Evolutionary conservation across 2,329 filamentous ascomycete genomes (phyloP).

Genomic region (Tolypocladium tropicale): DNA sequence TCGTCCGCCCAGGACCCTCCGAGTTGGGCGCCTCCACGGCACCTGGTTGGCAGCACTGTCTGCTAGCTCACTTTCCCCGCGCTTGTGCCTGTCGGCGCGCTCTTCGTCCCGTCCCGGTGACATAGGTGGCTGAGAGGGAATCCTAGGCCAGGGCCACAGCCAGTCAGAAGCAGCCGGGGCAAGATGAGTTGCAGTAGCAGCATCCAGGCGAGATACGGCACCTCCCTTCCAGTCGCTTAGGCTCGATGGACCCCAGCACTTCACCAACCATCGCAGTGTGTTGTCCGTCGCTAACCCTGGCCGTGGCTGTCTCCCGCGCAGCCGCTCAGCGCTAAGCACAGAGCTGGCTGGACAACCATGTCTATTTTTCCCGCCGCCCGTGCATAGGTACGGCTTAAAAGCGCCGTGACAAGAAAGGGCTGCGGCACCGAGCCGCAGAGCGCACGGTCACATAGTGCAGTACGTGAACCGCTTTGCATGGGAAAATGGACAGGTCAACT

Average conservation of each 20-base stretch:
- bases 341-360: not conserved
- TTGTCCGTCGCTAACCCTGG: not conserved
- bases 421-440: too few species aligned
- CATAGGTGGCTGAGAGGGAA: not conserved
- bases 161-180: not conserved
- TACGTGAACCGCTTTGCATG: not conserved
- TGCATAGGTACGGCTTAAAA: not conserved
- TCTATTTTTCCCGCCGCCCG: too few species aligned
- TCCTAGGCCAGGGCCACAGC: not conserved
- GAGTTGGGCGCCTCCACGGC: not conserved
- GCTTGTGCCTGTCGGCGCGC: not conserved
- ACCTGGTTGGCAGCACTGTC: not conserved
- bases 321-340: not conserved
- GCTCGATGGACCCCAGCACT: not conserved
- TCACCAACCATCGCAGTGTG: not conserved
- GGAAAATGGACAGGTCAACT: not conserved
- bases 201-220: not conserved
- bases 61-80: not conserved
- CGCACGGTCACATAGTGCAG: not conserved
- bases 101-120: not conserved
- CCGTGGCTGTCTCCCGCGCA: not conserved
- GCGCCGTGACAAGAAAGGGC: not conserved
- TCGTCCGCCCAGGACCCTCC: not conserved
- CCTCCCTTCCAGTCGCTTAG: not conserved
- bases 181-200: not conserved